phyloP scores from a whole-genome alignment of 2,329 filamentous ascomycete genomes.

The Sporothrix pseudoabietina region DNA sequence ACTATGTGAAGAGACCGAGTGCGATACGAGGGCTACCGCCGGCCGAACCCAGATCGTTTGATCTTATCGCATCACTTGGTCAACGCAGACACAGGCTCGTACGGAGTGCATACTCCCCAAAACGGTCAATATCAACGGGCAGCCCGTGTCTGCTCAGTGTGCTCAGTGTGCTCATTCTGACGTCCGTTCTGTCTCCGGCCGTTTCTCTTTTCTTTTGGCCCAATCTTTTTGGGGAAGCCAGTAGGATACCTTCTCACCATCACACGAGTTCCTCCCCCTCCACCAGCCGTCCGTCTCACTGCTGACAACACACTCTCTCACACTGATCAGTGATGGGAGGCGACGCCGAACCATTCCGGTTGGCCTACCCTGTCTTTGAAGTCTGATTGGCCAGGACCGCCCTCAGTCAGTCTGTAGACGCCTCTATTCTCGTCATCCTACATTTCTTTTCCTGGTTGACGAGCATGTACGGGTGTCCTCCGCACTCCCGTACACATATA shows the following conservation, averaged over 20 bases:
- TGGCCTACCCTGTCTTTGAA: neutral
- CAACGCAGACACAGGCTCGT: neutral
- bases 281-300: slow-evolving; percentile 16
- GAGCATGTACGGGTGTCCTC: neutral
- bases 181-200: neutral
- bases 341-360: slow-evolving; percentile 21
- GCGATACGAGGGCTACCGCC: neutral
- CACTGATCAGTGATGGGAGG: neutral
- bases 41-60: neutral
- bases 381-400: neutral
- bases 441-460: neutral
- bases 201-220: neutral
- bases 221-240: no score
- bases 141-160: neutral
- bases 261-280: neutral
- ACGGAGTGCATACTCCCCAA: neutral
- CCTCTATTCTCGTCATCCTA: neutral
- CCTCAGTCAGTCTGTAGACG: slow-evolving; percentile 2
- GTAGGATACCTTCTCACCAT: neutral
- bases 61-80: slow-evolving; percentile 10
- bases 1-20: neutral
- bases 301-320: neutral
- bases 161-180: neutral
- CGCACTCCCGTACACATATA: neutral
- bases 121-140: neutral